These are phyloP conservation scores for Phalaenopsis hybrid DNA, from an alignment of 116 monocot species.

Conservation along the genomic window DNA sequence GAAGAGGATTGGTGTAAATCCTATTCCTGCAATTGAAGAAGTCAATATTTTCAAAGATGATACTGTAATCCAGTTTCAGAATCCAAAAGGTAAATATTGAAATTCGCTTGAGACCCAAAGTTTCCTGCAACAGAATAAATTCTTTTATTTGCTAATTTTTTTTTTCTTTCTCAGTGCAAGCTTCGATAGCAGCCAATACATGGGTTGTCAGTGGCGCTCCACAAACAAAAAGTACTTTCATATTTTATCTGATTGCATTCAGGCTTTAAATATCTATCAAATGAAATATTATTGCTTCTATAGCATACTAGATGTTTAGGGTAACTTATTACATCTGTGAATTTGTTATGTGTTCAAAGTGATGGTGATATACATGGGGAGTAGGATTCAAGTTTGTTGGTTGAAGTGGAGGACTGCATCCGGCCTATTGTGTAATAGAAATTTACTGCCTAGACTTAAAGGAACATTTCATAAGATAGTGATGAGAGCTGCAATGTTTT, in stretches of 20 bases:
- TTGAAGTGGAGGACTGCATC: no score
- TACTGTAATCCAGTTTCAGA: conserved; percentile 75
- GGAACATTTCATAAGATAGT: no score
- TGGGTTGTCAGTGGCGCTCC: conserved; percentile 94
- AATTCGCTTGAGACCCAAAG: background rate
- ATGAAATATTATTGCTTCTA: background rate
- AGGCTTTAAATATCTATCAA: background rate
- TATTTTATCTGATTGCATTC: background rate
- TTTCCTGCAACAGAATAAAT: background rate
- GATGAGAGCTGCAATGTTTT: no score
- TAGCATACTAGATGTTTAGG: background rate
- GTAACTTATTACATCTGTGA: background rate
- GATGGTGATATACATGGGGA: no score
- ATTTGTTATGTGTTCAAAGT: background rate
- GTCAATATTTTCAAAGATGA: conserved; percentile 98
- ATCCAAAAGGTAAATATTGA: conserved; percentile 64
- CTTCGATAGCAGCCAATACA: conserved; percentile 89
- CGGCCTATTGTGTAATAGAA: no score
- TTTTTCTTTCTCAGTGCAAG: conserved; percentile 62
- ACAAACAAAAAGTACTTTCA: conserved; percentile 67
- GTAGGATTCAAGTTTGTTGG: no score
- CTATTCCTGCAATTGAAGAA: conserved; percentile 92
- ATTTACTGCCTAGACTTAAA: no score
- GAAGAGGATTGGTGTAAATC: conserved; percentile 85
- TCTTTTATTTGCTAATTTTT: conserved; percentile 1